These are phyloP conservation scores for Prunus mongolica DNA, from an alignment of 306 rosid species.

Conservation along the genomic window DNA sequence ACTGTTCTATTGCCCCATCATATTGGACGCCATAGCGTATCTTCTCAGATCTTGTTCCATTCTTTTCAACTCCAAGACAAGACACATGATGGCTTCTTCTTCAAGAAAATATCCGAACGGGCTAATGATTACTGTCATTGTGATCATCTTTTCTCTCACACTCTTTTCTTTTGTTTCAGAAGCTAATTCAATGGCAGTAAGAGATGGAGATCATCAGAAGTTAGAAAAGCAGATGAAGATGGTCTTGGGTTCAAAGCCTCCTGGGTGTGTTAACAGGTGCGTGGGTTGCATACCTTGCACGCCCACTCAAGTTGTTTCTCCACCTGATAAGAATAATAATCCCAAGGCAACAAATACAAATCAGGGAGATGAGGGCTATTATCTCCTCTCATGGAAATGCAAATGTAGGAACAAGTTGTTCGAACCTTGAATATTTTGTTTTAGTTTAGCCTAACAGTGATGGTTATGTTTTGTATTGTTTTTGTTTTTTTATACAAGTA, in stretches of 20 bases:
- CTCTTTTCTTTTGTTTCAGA: constrained; percentile 54
- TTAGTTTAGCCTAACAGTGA: neutral
- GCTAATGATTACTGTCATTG: constrained; percentile 34
- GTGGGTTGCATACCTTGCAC: constrained; percentile 69
- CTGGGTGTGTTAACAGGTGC: constrained; percentile 74
- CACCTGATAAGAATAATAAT: constrained; percentile 36
- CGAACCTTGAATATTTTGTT: constrained; percentile 48
- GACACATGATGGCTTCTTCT: constrained; percentile 18
- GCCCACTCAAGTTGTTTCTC: constrained; percentile 59
- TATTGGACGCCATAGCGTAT: no score
- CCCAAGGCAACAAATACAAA: constrained; percentile 14
- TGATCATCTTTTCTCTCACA: constrained; percentile 44
- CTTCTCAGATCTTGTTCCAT: no score
- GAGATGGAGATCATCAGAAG: constrained; percentile 20
- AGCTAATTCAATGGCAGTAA: constrained; percentile 28
- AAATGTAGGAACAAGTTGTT: constrained; percentile 77
- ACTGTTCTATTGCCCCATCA: no score
- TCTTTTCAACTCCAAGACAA: no score
- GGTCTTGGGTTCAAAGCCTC: constrained; percentile 84
- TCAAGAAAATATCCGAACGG: constrained; percentile 14
- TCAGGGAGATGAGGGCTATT: constrained; percentile 63
- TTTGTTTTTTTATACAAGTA: no score
- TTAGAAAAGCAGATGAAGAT: constrained; percentile 40
- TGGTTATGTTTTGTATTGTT: no score
- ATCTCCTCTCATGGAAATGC: constrained; percentile 93